phyloP scores from a whole-genome alignment of 768 basidiomycete genomes.

The Hericium rajendrae region DNA sequence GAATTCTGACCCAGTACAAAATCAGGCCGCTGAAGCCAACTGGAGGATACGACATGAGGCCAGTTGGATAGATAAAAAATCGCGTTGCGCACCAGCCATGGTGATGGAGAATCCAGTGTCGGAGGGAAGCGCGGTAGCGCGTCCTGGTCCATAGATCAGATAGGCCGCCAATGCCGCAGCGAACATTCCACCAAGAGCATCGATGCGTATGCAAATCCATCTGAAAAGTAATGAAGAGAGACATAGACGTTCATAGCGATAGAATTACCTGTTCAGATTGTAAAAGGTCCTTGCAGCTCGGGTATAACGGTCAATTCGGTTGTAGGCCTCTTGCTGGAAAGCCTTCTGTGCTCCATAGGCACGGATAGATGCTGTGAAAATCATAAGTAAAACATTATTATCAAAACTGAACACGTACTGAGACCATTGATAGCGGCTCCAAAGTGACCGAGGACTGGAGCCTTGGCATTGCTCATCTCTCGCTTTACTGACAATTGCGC shows the following conservation, averaged over 20 bases:
- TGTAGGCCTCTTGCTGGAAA: slow-evolving; percentile 32
- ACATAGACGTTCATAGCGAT: neutral
- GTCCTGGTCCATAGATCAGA: slow-evolving; percentile 37
- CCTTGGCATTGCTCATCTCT: slow-evolving; percentile 41
- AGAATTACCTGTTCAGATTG: slow-evolving; percentile 33
- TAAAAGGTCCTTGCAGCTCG: slow-evolving; percentile 34
- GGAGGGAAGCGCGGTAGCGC: slow-evolving; percentile 23
- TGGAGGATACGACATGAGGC: slow-evolving; percentile 3
- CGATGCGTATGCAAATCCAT: slow-evolving; percentile 46
- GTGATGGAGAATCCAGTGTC: slow-evolving; percentile 30
- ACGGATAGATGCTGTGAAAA: slow-evolving; percentile 34
- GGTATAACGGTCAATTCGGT: slow-evolving; percentile 39
- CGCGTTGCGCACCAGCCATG: slow-evolving; percentile 27
- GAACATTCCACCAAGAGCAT: slow-evolving; percentile 45
- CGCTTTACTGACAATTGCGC: slow-evolving; percentile 49
- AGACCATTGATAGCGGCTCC: slow-evolving; percentile 42
- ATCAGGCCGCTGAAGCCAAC: slow-evolving; percentile 50
- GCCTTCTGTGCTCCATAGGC: slow-evolving; percentile 44
- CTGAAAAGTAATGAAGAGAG: slow-evolving; percentile 14
- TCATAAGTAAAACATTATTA: neutral
- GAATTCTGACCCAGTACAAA: slow-evolving; percentile 36
- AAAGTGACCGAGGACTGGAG: slow-evolving; percentile 42
- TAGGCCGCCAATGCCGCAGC: slow-evolving; percentile 39
- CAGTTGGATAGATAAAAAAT: neutral
- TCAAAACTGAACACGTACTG: slow-evolving; percentile 18